Evolutionary conservation across 805 yeast species (phyloP), one percentile per base, ranked within the genome.

Genomic region (Teunomyces stri): DNA sequence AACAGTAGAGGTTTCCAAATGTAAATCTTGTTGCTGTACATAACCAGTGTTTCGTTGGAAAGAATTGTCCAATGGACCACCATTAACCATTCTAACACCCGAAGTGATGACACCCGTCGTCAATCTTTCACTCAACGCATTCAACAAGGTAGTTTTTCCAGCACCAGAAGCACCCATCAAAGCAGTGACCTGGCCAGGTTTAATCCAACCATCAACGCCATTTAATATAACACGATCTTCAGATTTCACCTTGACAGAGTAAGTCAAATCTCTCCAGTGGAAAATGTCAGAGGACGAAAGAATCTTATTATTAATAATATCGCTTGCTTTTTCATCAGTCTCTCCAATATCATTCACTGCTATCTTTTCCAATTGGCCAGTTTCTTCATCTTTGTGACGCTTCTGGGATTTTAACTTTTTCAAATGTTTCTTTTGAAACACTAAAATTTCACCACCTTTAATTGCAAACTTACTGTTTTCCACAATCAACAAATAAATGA

Each of bases 141-240:
- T 80, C 54, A 80, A 67, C 45, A 80, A 62, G 9, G 84, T 80
- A 9, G 84, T 80, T 55, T 80, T 80, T 58, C 85, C 84, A 25
- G 83, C 83, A 60, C 84, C 84, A n/a, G 84, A 78, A 42, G 79
- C 82, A 54, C 84, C 84, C 82, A 80, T 78, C 25, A 80, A 61
- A 10, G 85, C 85, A 18, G 84, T 80, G 57, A 80, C 61, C 5
- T 76, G 70, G 39, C 85, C 85, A 2, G 85, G 84, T 30, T 58
- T 53, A 45, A 66, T 61, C 52, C 50, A 66, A 1, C 72, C 72
- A 42, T 64, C 61, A 4, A 67, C 61, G 22, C 53, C 47, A 39
- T 52, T 66, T 62, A 55, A 72, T 69, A 59, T 64, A 25, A 55
- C 50, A 27, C 64, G 48, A 13, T 58, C 53, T 12, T 53, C 56